A percentile compares a stretch with the other conserved stretches of the same genome.
These are phyloP conservation scores for Rhodotorula kratochvilovae DNA, from an alignment of 768 basidiomycete species.

Conservation along the genomic window DNA sequence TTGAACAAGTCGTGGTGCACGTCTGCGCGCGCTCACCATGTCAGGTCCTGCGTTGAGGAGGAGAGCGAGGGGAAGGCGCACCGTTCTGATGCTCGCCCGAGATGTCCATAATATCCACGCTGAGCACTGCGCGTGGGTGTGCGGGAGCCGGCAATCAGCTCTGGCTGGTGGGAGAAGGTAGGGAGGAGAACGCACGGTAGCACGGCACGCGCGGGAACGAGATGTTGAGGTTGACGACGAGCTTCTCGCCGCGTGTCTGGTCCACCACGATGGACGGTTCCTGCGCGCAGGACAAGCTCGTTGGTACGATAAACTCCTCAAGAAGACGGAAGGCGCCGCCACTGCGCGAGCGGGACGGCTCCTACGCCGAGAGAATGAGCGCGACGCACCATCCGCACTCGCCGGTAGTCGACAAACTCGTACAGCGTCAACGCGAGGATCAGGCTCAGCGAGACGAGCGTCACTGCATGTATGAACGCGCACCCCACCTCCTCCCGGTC, in stretches of 20 bases:
- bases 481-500: not conserved
- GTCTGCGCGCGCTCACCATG: slow-evolving; percentile 47
- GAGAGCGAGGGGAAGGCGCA: not conserved
- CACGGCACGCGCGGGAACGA: slow-evolving; percentile 97
- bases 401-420: slow-evolving; percentile 93
- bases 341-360: too few species aligned
- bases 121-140: slow-evolving; percentile 62
- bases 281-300: not conserved
- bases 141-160: not conserved
- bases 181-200: slow-evolving; percentile 64
- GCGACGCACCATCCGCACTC: slow-evolving; percentile 53
- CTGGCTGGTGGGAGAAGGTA: not conserved
- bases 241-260: slow-evolving; percentile 86
- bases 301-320: not conserved
- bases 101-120: slow-evolving; percentile 96
- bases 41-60: not conserved
- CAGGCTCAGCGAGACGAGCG: slow-evolving; percentile 81
- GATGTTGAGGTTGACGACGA: slow-evolving; percentile 84
- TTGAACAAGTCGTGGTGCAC: slow-evolving; percentile 84
- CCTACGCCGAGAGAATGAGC: not conserved
- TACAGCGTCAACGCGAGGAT: slow-evolving; percentile 85
- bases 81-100: slow-evolving; percentile 87
- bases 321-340: too few species aligned
- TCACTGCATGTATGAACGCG: slow-evolving; percentile 58
- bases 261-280: slow-evolving; percentile 82